phyloP scores from a whole-genome alignment of 164 flowering plant genomes.

The Stephania cephalantha region DNA sequence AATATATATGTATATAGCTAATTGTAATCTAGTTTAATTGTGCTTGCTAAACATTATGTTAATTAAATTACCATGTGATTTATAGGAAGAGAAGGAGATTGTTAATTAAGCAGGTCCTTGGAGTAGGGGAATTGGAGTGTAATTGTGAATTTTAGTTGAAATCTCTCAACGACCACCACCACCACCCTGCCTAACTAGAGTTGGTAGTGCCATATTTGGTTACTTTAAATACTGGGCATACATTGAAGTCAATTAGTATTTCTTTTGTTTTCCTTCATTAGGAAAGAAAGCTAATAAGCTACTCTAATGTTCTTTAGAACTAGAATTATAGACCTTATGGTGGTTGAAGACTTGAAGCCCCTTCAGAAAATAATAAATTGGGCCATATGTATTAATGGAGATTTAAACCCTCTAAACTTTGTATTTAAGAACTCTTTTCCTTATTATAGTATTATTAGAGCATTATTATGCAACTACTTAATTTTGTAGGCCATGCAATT shows the following conservation, averaged over 20 bases:
- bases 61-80: no score
- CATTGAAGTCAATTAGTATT: not conserved
- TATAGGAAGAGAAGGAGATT: not conserved
- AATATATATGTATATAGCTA: no score
- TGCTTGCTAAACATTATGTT: no score
- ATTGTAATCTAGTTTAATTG: no score
- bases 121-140: not conserved
- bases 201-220: not conserved
- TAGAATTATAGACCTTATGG: not conserved
- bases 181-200: not conserved
- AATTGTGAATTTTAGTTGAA: slow-evolving; percentile 4
- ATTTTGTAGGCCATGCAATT: no score
- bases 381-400: not conserved
- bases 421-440: not conserved
- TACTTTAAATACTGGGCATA: not conserved
- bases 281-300: not conserved
- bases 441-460: no score
- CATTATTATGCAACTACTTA: no score
- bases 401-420: not conserved
- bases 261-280: not conserved
- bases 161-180: slow-evolving; percentile 15
- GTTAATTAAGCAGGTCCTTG: not conserved
- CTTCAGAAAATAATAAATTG: not conserved
- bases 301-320: not conserved
- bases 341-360: not conserved